Conservation (phyloP, 1,284 basidiomycete species). For the Apiotrichum porosum region DNA sequence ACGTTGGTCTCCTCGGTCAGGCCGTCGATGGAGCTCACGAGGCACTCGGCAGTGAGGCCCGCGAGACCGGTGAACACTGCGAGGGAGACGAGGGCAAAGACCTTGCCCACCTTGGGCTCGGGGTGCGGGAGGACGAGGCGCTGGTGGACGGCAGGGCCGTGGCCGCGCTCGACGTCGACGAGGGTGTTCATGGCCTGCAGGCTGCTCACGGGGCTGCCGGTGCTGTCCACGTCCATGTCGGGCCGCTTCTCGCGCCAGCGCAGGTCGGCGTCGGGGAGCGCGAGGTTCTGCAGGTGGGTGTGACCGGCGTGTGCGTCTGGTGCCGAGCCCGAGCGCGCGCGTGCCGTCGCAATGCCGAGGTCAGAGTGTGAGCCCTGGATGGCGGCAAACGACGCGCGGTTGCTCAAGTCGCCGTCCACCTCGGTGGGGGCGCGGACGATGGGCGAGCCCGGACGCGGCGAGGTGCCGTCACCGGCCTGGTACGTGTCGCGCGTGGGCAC, state of each 20-base stretch:
- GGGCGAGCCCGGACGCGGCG: not conserved
- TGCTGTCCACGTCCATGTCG: not conserved
- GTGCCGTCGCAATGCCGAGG: no score
- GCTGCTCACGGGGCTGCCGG: not conserved
- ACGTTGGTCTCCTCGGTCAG: slow-evolving; percentile 51
- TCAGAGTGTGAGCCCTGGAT: no score
- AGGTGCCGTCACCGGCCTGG: not conserved
- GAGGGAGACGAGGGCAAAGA: slow-evolving; percentile 42
- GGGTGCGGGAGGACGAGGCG: slow-evolving; percentile 7
- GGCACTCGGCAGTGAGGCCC: slow-evolving; percentile 74
- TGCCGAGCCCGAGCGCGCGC: not conserved
- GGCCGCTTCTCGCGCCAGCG: not conserved
- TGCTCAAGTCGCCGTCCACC: not conserved
- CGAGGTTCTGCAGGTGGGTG: not conserved
- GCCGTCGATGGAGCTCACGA: slow-evolving; percentile 74
- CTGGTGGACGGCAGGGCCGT: not conserved
- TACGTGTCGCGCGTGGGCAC: slow-evolving; percentile 11
- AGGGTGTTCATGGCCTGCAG: not conserved
- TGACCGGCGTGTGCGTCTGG: not conserved
- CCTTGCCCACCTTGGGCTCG: slow-evolving; percentile 52
- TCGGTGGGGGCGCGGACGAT: slow-evolving; percentile 1
- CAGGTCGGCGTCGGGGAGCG: not conserved
- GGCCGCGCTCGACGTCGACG: slow-evolving; percentile 10
- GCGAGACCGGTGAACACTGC: slow-evolving; percentile 43
- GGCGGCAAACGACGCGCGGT: not conserved